Percentiles rank a stretch among this genome's conserved stretches.
These are phyloP conservation scores for Penicillium sp. DNA, from an alignment of 2,329 filamentous ascomycete species.

Conservation along the genomic window DNA sequence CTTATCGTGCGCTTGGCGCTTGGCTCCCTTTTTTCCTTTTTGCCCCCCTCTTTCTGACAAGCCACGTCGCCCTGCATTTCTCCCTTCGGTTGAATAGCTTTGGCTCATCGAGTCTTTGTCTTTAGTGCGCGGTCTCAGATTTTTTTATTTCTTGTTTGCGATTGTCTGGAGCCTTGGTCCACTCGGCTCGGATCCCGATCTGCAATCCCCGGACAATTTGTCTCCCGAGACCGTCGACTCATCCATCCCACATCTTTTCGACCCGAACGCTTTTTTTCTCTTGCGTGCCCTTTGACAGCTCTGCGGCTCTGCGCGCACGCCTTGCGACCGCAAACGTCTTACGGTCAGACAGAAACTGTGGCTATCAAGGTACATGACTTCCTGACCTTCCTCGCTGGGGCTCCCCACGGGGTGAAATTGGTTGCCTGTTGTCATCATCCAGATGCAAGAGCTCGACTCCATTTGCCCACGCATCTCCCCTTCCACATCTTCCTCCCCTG, in stretches of 20 bases:
- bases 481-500: too few relatives aligned
- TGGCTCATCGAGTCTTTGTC: slow-evolving; percentile 1
- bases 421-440: slow-evolving; percentile 19
- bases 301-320: too few relatives aligned
- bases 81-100: neutral
- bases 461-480: slow-evolving; percentile 1
- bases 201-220: slow-evolving; percentile 12
- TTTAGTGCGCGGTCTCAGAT: slow-evolving; percentile 1
- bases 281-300: neutral
- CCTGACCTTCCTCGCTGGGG: too few relatives aligned
- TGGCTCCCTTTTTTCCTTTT: slow-evolving; percentile 1
- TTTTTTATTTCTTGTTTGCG: slow-evolving; percentile 6
- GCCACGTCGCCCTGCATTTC: slow-evolving; percentile 4
- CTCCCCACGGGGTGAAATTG: neutral
- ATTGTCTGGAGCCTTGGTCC: slow-evolving; percentile 4
- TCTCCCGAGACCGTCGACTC: slow-evolving; percentile 19
- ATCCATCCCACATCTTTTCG: slow-evolving; percentile 10
- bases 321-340: too few relatives aligned
- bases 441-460: slow-evolving; percentile 8
- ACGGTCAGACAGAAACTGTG: too few relatives aligned
- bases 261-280: neutral
- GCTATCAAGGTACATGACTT: too few relatives aligned
- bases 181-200: slow-evolving; percentile 12
- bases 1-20: too few relatives aligned
- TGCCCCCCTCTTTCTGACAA: slow-evolving; percentile 3